Evolutionary conservation across 495 filamentous ascomycete genomes (phyloP), one percentile per base, ranked within the genome.

Genomic region (Tetracladium setigerum): DNA sequence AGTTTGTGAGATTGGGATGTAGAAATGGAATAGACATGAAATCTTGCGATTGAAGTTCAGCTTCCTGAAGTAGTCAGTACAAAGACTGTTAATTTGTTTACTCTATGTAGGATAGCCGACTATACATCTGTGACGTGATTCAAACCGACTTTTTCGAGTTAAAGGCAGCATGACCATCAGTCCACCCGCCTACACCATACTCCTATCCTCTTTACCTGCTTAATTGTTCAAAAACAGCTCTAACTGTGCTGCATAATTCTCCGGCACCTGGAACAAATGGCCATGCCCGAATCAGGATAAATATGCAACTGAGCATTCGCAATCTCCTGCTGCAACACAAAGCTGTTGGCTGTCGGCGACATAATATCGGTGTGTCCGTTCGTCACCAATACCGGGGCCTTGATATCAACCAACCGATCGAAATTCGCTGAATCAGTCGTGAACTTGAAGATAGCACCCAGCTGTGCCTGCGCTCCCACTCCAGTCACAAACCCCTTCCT

Each of bases 341-440:
- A 66, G 47, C 63, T 65, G 35, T 62, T 62, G 19, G 44, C 16
- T 0, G 63, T 60, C 14, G 62, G 62, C 11, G 62, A 31, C 50
- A 64, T 55, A 22, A 57, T 44, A 47, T 66, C 65, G 50, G 62
- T 41, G 55, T 53, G 27, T 18, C 65, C 62, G 46, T 65, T 64
- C 7, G 55, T 50, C n/a, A 67, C 54, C 37, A 67, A 45, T 1
- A 66, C 58, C 32, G 58, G 58, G 32, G 61, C 59, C 36, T 57
- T 48, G 41, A 68, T 41, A 38, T 54, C 57, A 19, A 30, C 32
- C 13, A 66, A 44, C 39, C 60, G 15, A 15, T 58, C 53, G 53
- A 41, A 41, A 24, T 41, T 41, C 38, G 11, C 38, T 2, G n/a
- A 4, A 41, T 17, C 38, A 19, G 14, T 16, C 12, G 38, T 18